phyloP scores from a whole-genome alignment of 2,329 filamentous ascomycete species.

The Penicillium crustosum region DNA sequence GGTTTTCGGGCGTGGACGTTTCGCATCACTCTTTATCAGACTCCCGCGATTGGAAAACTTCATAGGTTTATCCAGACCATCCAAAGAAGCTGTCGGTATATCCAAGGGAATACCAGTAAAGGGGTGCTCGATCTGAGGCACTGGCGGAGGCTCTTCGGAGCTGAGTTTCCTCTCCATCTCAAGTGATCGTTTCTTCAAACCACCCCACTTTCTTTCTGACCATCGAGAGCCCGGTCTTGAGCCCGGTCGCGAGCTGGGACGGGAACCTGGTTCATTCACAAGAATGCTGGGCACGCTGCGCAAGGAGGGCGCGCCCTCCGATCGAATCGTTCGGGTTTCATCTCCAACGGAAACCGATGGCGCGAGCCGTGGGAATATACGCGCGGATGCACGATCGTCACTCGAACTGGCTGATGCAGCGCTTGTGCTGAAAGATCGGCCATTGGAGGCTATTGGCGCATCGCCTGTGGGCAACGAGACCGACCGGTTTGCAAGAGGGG shows the following conservation, averaged over 20 bases:
- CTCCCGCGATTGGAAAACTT: conserved; percentile 62
- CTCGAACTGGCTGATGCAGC: conserved; percentile 20
- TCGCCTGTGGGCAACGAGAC: conserved; percentile 30
- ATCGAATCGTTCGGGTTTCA: conserved; percentile 18
- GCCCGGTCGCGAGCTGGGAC: conserved; percentile 31
- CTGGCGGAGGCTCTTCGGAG: conserved; percentile 34
- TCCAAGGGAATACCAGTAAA: conserved; percentile 55
- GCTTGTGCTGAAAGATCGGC: conserved; percentile 27
- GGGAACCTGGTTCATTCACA: conserved; percentile 36
- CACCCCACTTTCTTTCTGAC: conserved; percentile 46
- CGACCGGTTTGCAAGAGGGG: conserved; percentile 28
- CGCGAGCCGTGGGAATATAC: conserved; percentile 14
- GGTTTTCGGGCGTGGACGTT: conserved; percentile 30
- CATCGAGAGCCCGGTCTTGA: conserved; percentile 44
- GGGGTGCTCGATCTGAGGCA: conserved; percentile 34
- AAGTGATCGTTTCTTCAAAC: conserved; percentile 36
- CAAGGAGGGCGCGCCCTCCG: conserved; percentile 30
- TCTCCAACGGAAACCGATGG: conserved; percentile 14
- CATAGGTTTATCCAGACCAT: conserved; percentile 54
- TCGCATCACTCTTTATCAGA: conserved; percentile 54
- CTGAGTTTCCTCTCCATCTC: conserved; percentile 33
- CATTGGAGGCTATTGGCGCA: conserved; percentile 25
- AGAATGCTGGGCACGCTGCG: conserved; percentile 44
- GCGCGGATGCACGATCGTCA: conserved; percentile 18
- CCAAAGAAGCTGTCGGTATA: conserved; percentile 56